phyloP scores from a whole-genome alignment of 78 protist species.

The Emiliania huxleyi region DNA sequence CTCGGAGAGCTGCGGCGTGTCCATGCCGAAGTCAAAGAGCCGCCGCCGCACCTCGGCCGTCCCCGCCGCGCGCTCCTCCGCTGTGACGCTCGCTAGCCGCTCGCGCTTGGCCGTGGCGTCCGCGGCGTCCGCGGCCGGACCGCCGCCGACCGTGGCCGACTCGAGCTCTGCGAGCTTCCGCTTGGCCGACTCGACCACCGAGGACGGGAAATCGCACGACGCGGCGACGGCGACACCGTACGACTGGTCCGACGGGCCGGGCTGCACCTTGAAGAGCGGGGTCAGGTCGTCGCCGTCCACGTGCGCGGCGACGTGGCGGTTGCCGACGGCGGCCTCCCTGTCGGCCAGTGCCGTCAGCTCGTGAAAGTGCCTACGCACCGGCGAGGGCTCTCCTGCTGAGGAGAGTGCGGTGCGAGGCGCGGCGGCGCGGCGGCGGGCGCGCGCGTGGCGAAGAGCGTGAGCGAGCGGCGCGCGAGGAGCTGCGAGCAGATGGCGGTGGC shows the following conservation, averaged over 20 bases:
- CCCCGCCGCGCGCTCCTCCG: no score
- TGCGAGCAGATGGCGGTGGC: conserved; percentile 95
- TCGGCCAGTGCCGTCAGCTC: conserved; percentile 76
- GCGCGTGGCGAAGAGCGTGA: conserved; percentile 91
- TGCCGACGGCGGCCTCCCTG: background rate
- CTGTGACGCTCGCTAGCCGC: no score
- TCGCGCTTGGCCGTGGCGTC: no score
- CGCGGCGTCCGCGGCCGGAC: no score
- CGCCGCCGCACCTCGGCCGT: no score
- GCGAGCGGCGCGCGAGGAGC: conserved; percentile 36
- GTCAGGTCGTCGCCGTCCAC: conserved; percentile 25
- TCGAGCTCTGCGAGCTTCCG: conserved; percentile 83
- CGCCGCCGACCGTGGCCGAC: no score
- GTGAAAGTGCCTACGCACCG: conserved; percentile 96
- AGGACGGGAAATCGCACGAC: background rate
- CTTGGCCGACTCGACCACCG: conserved; percentile 50
- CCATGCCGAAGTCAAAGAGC: no score
- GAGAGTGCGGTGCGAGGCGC: no score
- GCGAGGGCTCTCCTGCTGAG: no score
- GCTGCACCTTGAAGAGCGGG: conserved; percentile 27
- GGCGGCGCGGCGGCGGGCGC: no score
- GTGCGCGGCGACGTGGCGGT: conserved; percentile 76
- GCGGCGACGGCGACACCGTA: background rate
- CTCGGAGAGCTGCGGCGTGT: no score
- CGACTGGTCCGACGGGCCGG: background rate